Base-by-base conservation (phyloP, 2,329 filamentous ascomycete genomes). In the Botrytis paeoniae region DNA sequence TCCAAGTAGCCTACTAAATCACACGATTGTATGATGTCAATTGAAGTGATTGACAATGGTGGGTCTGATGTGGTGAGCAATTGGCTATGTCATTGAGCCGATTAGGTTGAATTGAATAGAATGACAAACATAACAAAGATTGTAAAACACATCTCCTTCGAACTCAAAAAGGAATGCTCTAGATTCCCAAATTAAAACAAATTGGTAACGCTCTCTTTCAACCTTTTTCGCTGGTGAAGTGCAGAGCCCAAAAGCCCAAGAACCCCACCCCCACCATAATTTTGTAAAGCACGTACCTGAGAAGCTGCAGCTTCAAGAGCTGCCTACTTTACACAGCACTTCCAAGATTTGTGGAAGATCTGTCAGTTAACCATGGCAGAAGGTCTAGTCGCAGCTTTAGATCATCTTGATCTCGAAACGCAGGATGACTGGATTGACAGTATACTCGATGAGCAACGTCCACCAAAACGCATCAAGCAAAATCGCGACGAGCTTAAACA, bases 401-500 rank as follows among this genome's bases (percentile, higher is more conserved):
- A 85, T 71, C 82, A 83, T 79, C 84, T 91, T 73, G 84, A 84
- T 68, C 80, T 90, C 37, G 74, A 75, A 22, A 62, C 68, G 16
- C 74, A 54, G 18, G 75, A 81, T 66, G 80, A 78, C 75, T 85
- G 82, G 80, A 89, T 92, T 75, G 90, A 92, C 79, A 83, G 87
- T 74, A 84, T 92, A 71, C 84, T 91, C 72, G 86, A 88, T 76
- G 82, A 86, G 76, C 83, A 83, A 74, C 83, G 84, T 69, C 85
- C 86, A 65, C 84, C 83, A 70, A 88, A 88, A 82, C 83, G 85
- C 20, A 75, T 79, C 6, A 81, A 80, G 76, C 87, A 86, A 82
- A 85, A 87, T 82, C 85, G 86, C 57, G 85, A 89, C n/a, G 86
- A 87, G 45, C 84, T 95, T 74, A 93, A 93, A 82, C 84, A 85